Percentiles rank a stretch among this genome's conserved stretches.
Evolutionary conservation across 805 yeast genomes (phyloP).

Genomic region (Candida railenensis): DNA sequence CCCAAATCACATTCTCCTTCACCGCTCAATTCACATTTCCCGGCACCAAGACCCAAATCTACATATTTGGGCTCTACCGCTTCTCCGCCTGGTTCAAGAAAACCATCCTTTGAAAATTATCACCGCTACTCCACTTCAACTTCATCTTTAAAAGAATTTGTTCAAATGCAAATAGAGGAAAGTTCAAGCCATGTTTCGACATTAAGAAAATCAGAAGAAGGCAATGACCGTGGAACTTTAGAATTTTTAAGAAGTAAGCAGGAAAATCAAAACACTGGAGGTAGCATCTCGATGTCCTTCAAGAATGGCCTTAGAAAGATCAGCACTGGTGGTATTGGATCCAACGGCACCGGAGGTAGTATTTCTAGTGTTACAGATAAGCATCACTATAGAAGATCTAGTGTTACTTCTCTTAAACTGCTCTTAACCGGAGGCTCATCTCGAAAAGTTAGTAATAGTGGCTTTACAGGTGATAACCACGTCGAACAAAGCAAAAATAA

Average conservation of each 20-base stretch:
- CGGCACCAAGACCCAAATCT: conserved; percentile 4
- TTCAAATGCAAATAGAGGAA: conserved; percentile 30
- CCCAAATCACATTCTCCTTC: conserved; percentile 6
- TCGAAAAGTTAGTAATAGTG: conserved; percentile 13
- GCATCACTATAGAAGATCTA: conserved; percentile 20
- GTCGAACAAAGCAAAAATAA: not conserved
- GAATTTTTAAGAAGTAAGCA: conserved; percentile 37
- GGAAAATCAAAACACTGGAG: conserved; percentile 37
- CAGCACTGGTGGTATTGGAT: conserved; percentile 36
- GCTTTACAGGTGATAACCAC: conserved; percentile 2
- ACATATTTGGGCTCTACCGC: not conserved
- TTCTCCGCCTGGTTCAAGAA: not conserved
- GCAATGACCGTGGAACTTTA: conserved; percentile 25
- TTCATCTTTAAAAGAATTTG: conserved; percentile 28
- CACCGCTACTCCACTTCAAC: conserved; percentile 12
- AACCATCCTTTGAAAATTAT: conserved; percentile 2
- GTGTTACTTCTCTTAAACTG: conserved; percentile 29
- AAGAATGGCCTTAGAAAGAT: conserved; percentile 36
- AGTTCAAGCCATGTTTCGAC: conserved; percentile 18
- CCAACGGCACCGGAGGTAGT: conserved; percentile 19
- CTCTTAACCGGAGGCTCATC: conserved; percentile 24
- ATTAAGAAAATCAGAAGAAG: conserved; percentile 18
- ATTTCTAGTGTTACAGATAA: not conserved
- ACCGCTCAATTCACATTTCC: not conserved
- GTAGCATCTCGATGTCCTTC: conserved; percentile 32